A percentile compares a stretch with the other conserved stretches of the same genome.
Evolutionary conservation across 2,329 filamentous ascomycete species (phyloP).

Genomic region (Phaeomoniella chlamydospora): DNA sequence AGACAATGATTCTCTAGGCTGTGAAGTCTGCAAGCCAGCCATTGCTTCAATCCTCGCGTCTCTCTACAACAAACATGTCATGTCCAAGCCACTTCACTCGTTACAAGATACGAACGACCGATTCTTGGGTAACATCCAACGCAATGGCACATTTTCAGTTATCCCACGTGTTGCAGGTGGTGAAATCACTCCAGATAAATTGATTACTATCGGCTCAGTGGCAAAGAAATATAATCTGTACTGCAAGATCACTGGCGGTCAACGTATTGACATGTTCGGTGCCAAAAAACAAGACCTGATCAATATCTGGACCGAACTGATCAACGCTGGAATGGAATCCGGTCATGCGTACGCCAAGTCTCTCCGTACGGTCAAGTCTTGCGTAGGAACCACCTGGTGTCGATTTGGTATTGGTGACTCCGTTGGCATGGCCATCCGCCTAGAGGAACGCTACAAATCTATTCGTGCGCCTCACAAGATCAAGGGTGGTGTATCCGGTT

Average conservation of each 20-base stretch:
- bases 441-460: conserved; percentile 86
- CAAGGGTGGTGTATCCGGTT: conserved; percentile 80
- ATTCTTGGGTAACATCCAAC: conserved; percentile 78
- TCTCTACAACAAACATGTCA: conserved; percentile 70
- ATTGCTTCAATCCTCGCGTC: conserved; percentile 69
- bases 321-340: conserved; percentile 77
- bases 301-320: conserved; percentile 65
- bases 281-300: conserved; percentile 76
- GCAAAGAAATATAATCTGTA: conserved; percentile 75
- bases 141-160: conserved; percentile 82
- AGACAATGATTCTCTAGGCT: conserved; percentile 58
- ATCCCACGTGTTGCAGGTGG: conserved; percentile 70
- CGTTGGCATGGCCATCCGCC: conserved; percentile 74
- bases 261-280: conserved; percentile 87
- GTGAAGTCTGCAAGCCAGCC: conserved; percentile 74
- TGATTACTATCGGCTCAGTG: conserved; percentile 70
- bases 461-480: conserved; percentile 82
- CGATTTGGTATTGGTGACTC: conserved; percentile 78
- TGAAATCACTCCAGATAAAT: conserved; percentile 75
- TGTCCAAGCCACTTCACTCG: conserved; percentile 55
- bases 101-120: conserved; percentile 85
- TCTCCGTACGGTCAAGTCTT: conserved; percentile 73
- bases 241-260: conserved; percentile 83
- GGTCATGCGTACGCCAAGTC: conserved; percentile 87
- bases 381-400: conserved; percentile 85